Conservation (phyloP, 2,329 filamentous ascomycete genomes). For the Verticillium nonalfalfae region DNA sequence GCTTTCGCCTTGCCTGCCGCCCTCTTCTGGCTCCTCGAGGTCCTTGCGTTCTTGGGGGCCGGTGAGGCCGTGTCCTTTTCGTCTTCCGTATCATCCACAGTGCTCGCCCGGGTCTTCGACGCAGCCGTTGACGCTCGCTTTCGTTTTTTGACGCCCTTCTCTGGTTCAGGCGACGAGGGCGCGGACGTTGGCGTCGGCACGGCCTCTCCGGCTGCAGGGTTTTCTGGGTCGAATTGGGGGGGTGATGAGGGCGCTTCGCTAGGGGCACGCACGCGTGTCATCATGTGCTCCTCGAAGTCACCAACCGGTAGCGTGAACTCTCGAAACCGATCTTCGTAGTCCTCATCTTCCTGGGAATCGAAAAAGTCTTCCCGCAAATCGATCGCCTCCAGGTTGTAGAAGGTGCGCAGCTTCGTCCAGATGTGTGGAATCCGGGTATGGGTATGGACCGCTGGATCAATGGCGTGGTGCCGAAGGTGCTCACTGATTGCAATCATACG, state of each 20-base stretch:
- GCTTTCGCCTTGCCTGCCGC: conserved; percentile 30
- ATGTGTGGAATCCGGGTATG: conserved; percentile 90
- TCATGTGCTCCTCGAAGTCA: conserved; percentile 40
- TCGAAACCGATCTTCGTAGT: conserved; percentile 53
- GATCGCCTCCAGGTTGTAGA: conserved; percentile 81
- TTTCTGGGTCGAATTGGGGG: conserved; percentile 30
- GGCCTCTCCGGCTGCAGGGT: conserved; percentile 6
- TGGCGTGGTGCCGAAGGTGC: conserved; percentile 72
- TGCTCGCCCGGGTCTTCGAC: conserved; percentile 30
- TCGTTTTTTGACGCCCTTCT: conserved; percentile 27
- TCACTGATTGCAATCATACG: conserved; percentile 83
- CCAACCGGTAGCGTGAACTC: conserved; percentile 56
- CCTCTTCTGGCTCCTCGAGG: conserved; percentile 28
- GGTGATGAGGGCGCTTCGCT: conserved; percentile 39
- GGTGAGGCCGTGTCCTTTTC: conserved; percentile 34
- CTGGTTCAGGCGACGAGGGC: conserved; percentile 8
- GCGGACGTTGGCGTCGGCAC: not conserved
- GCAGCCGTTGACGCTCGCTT: conserved; percentile 32
- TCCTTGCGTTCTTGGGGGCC: conserved; percentile 28
- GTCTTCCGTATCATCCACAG: conserved; percentile 46
- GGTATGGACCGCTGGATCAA: conserved; percentile 59
- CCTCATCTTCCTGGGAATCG: conserved; percentile 49
- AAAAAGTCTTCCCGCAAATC: conserved; percentile 72
- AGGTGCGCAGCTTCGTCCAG: conserved; percentile 76
- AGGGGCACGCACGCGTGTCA: conserved; percentile 35